phyloP scores from a whole-genome alignment of 2,329 filamentous ascomycete species.

The Nectriaceae sp. region DNA sequence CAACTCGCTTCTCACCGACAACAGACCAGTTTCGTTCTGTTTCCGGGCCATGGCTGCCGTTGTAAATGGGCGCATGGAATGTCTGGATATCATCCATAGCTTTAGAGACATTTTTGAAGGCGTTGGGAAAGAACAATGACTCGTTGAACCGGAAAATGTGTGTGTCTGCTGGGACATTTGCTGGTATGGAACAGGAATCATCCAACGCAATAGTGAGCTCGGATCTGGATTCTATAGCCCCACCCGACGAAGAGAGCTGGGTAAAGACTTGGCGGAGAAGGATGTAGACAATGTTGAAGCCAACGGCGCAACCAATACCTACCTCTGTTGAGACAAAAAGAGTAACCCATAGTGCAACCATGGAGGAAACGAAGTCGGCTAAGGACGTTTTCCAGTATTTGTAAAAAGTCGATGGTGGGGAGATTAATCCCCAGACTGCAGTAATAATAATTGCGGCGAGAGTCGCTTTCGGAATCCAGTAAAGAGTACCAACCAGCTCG shows the following conservation, averaged over 20 bases:
- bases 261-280: conserved; percentile 61
- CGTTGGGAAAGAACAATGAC: conserved; percentile 63
- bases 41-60: conserved; percentile 30
- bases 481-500: conserved; percentile 60
- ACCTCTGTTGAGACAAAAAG: conserved; percentile 62
- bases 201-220: conserved; percentile 18
- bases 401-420: conserved; percentile 60
- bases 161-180: conserved; percentile 46
- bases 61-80: conserved; percentile 42
- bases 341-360: conserved; percentile 66
- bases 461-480: conserved; percentile 69
- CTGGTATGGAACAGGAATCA: conserved; percentile 18
- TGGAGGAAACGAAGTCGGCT: conserved; percentile 63
- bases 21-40: conserved; percentile 56
- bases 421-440: conserved; percentile 63
- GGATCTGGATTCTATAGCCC: conserved; percentile 31
- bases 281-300: conserved; percentile 64
- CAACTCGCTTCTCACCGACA: conserved; percentile 48
- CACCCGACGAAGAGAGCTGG: conserved; percentile 32
- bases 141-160: conserved; percentile 59
- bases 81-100: conserved; percentile 53
- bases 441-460: conserved; percentile 68
- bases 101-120: conserved; percentile 50
- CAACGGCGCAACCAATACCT: conserved; percentile 60
- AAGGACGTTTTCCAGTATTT: conserved; percentile 65